phyloP scores from a whole-genome alignment of 176 grass and related monocot species.

The Juncus effusus region DNA sequence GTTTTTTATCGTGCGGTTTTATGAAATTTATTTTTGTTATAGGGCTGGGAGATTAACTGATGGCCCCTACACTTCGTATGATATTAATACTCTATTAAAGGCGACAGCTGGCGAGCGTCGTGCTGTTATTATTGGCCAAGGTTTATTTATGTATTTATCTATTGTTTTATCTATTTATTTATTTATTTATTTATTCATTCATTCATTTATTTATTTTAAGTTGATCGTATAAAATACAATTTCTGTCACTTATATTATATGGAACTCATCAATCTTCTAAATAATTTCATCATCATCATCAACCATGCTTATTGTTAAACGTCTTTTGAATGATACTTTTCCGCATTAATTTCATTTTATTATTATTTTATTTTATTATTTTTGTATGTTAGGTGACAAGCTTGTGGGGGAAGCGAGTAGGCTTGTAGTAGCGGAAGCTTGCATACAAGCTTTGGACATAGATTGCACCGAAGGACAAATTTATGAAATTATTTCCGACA shows the following conservation, averaged over 20 bases:
- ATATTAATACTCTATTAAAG: conserved; percentile 94
- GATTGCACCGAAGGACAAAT: conserved; percentile 72
- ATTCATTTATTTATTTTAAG: not conserved
- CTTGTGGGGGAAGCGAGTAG: conserved; percentile 92
- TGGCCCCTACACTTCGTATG: conserved; percentile 97
- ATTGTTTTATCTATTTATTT: no score
- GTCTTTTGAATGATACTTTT: not conserved
- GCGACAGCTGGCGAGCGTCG: conserved; percentile 84
- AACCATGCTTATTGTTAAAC: not conserved
- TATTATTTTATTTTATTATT: not conserved
- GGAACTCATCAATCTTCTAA: not conserved
- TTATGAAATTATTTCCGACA: conserved; percentile 93
- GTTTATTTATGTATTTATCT: conserved; percentile 22
- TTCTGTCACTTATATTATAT: no score
- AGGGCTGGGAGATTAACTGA: conserved; percentile 92
- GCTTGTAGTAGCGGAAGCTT: conserved; percentile 93
- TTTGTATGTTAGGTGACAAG: conserved; percentile 51
- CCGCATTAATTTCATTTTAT: not conserved
- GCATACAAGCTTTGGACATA: conserved; percentile 88
- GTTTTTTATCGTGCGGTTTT: no score
- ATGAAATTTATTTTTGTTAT: conserved; percentile 16
- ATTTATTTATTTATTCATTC: no score
- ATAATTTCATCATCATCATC: not conserved
- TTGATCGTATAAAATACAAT: not conserved
- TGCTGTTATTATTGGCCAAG: conserved; percentile 80